phyloP scores from a whole-genome alignment of 139 green algal species.

The Coelastrella sp. region DNA sequence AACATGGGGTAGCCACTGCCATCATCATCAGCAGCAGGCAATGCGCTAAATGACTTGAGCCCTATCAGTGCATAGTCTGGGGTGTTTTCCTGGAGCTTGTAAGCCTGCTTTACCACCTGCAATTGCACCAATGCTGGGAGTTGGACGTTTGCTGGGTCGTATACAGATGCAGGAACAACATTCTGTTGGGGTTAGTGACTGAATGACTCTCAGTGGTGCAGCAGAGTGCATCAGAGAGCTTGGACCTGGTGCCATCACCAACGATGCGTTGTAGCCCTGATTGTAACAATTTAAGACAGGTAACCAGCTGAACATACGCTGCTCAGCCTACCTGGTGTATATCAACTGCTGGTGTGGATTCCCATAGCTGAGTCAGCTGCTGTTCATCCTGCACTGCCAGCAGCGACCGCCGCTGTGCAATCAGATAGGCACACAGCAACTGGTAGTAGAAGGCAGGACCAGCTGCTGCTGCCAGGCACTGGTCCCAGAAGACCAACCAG shows the following conservation, averaged over 20 bases:
- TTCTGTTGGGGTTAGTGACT: neutral
- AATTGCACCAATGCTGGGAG: neutral
- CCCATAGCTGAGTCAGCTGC: slow-evolving; percentile 53
- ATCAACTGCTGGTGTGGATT: slow-evolving; percentile 56
- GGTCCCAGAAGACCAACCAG: slow-evolving; percentile 75
- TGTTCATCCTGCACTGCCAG: slow-evolving; percentile 49
- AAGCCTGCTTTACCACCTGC: slow-evolving; percentile 57
- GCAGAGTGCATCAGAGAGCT: no score
- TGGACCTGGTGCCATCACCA: no score
- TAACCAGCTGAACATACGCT: no score
- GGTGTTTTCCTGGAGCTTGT: slow-evolving; percentile 51
- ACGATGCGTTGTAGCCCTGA: no score
- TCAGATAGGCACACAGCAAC: slow-evolving; percentile 65
- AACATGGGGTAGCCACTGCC: slow-evolving; percentile 64
- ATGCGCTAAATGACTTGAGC: slow-evolving; percentile 38
- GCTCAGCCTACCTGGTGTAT: slow-evolving; percentile 52
- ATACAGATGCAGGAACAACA: neutral
- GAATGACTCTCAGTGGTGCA: no score
- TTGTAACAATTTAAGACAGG: no score
- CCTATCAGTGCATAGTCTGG: slow-evolving; percentile 47
- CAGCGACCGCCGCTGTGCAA: slow-evolving; percentile 37
- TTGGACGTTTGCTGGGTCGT: neutral
- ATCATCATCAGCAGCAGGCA: slow-evolving; percentile 48
- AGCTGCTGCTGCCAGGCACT: slow-evolving; percentile 66
- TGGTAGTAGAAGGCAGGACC: slow-evolving; percentile 68